These are phyloP conservation scores for Cylindrotheca fusiformis DNA, from an alignment of 108 stramenopile genomes.

Conservation along the genomic window DNA sequence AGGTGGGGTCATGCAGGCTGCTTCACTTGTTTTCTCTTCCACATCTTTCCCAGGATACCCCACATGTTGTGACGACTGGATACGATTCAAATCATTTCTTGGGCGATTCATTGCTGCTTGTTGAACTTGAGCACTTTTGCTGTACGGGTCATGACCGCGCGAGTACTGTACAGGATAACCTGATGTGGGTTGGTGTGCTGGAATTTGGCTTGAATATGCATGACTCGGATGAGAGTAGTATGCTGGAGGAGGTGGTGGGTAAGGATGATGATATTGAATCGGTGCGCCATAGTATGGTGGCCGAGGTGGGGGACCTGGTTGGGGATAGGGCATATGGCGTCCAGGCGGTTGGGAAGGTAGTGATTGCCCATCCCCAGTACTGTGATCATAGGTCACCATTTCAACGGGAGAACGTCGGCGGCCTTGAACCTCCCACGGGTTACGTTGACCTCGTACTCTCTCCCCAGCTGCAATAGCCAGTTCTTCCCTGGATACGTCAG, in stretches of 20 bases:
- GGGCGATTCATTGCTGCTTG: no score
- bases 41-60: no score
- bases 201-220: conserved; percentile 15
- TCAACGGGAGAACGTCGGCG: conserved; percentile 17
- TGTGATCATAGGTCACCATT: conserved; percentile 20
- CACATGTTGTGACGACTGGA: no score
- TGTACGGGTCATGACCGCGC: conserved; percentile 24
- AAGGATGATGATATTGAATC: conserved; percentile 19
- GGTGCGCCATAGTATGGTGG: conserved; percentile 16
- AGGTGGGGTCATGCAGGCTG: conserved; percentile 9
- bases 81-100: no score
- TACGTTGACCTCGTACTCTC: conserved; percentile 2
- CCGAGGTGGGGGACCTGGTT: conserved; percentile 19
- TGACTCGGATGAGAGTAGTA: conserved; percentile 8
- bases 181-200: conserved; percentile 25
- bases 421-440: conserved; percentile 4
- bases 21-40: no score
- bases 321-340: conserved; percentile 10
- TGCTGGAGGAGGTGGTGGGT: conserved; percentile 18
- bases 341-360: conserved; percentile 6
- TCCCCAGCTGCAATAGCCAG: conserved; percentile 32
- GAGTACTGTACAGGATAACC: conserved; percentile 33
- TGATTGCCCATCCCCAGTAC: conserved; percentile 6
- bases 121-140: no score
- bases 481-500: conserved; percentile 52